A percentile compares a stretch with the other conserved stretches of the same genome.
Evolutionary conservation across 495 filamentous ascomycete species (phyloP).

Genomic region (Hypoxylon intermedium): DNA sequence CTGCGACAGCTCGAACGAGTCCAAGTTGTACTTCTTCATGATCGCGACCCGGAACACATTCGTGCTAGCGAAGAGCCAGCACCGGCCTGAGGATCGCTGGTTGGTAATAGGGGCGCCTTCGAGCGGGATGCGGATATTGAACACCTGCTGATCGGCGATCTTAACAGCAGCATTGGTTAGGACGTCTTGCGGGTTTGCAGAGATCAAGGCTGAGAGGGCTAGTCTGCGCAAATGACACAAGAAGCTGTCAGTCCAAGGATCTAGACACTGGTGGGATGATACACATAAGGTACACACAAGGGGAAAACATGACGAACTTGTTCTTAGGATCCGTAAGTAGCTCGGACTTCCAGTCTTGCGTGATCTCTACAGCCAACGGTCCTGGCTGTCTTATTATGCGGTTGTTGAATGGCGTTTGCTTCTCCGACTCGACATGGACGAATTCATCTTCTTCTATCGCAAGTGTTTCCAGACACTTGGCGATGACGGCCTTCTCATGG

Average conservation of each 20-base stretch:
- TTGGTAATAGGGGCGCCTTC: constrained; percentile 87
- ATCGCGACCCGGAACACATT: constrained; percentile 86
- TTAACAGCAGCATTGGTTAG: constrained; percentile 65
- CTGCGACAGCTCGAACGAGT: constrained; percentile 81
- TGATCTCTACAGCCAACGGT: constrained; percentile 53
- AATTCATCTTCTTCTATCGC: constrained; percentile 58
- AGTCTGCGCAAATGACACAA: constrained; percentile 49
- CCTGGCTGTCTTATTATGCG: constrained; percentile 42
- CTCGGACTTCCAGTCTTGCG: constrained; percentile 64
- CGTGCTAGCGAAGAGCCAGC: constrained; percentile 88
- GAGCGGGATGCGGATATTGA: constrained; percentile 81
- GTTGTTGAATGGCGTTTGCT: constrained; percentile 17
- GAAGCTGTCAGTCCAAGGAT: constrained; percentile 3
- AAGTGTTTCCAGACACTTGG: constrained; percentile 51
- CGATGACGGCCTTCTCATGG: constrained; percentile 52
- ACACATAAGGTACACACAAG: too few relatives aligned
- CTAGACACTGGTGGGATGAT: background rate
- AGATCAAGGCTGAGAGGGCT: constrained; percentile 70
- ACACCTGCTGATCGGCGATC: constrained; percentile 73
- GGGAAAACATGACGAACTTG: constrained; percentile 48
- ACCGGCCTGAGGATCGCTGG: constrained; percentile 78
- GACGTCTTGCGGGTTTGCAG: constrained; percentile 60
- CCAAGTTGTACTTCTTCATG: constrained; percentile 78
- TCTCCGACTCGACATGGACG: constrained; percentile 51
- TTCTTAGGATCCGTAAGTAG: constrained; percentile 70